A percentile compares a stretch with the other conserved stretches of the same genome.
Conservation (phyloP, 352 stramenopile genomes). For the Globisporangium takayamanum region DNA sequence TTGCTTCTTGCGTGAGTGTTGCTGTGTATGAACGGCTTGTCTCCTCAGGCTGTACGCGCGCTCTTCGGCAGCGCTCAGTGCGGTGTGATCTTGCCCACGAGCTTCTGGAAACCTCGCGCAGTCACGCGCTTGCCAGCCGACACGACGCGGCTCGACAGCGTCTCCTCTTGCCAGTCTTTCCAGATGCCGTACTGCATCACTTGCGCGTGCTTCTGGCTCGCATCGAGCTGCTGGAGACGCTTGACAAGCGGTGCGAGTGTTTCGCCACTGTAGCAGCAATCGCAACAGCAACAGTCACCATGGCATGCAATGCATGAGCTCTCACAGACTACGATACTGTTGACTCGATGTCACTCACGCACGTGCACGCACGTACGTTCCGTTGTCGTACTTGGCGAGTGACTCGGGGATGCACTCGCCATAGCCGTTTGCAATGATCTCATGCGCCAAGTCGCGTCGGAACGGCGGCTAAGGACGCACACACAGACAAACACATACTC, state of each 20-base stretch:
- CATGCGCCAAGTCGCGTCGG: slow-evolving; percentile 46
- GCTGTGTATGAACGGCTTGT: too few relatives aligned
- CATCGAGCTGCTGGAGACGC: slow-evolving; percentile 41
- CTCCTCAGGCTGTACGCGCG: not conserved
- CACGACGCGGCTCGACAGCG: slow-evolving; percentile 48
- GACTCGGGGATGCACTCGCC: slow-evolving; percentile 60
- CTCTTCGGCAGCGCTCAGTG: slow-evolving; percentile 8
- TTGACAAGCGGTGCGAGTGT: slow-evolving; percentile 24
- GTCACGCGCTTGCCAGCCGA: slow-evolving; percentile 61
- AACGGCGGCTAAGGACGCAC: slow-evolving; percentile 30
- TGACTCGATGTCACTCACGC: too few relatives aligned
- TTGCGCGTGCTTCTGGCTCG: slow-evolving; percentile 57
- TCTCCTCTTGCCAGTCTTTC: slow-evolving; percentile 73
- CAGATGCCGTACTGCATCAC: slow-evolving; percentile 79
- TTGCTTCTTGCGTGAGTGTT: too few relatives aligned
- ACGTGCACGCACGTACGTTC: slow-evolving; percentile 29
- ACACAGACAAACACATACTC: not conserved
- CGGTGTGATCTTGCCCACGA: slow-evolving; percentile 28
- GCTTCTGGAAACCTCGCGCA: slow-evolving; percentile 33
- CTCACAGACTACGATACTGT: too few relatives aligned
- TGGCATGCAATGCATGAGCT: not conserved
- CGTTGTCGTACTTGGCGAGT: slow-evolving; percentile 54
- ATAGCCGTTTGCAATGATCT: slow-evolving; percentile 49
- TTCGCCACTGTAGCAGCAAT: not conserved
- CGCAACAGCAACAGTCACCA: not conserved